Percentiles rank a stretch among this genome's conserved stretches.
phyloP scores from a whole-genome alignment of 1,284 basidiomycete species.

The Lentinula novae-zelandiae region DNA sequence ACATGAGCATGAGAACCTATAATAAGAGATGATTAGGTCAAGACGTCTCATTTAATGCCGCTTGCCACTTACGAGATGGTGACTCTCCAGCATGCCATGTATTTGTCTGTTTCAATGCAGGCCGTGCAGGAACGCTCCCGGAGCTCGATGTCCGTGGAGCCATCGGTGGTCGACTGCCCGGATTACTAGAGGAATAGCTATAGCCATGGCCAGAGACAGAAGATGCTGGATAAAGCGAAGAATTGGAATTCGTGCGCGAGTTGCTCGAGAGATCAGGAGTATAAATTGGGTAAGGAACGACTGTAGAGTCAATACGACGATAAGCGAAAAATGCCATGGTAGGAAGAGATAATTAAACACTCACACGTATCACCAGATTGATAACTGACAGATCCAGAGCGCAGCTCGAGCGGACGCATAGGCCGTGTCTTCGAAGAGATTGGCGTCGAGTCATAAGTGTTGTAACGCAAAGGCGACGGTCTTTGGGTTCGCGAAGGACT shows the following conservation, averaged over 20 bases:
- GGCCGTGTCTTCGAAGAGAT: conserved; percentile 12
- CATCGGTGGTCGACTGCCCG: conserved; percentile 10
- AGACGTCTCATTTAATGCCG: not conserved
- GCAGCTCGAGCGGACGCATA: conserved; percentile 10
- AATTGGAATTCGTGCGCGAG: conserved; percentile 17
- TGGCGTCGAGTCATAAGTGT: conserved; percentile 16
- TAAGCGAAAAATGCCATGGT: not conserved
- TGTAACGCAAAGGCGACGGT: conserved; percentile 18
- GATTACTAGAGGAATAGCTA: conserved; percentile 7
- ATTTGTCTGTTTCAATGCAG: conserved; percentile 19
- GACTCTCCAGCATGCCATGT: conserved; percentile 17
- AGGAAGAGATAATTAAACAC: conserved; percentile 1
- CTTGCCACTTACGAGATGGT: conserved; percentile 14
- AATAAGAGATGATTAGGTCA: not conserved
- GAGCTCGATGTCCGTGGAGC: conserved; percentile 17
- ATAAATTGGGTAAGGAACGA: conserved; percentile 19
- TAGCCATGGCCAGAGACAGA: conserved; percentile 10
- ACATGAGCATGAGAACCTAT: conserved; percentile 38
- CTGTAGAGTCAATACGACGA: conserved; percentile 5
- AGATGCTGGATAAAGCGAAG: conserved; percentile 16
- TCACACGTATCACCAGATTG: conserved; percentile 17
- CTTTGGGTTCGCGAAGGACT: conserved; percentile 9
- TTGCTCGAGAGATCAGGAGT: conserved; percentile 15
- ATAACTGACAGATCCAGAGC: conserved; percentile 15
- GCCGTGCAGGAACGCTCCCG: conserved; percentile 15